Evolutionary conservation across 1,139 yeast species (phyloP).

Genomic region (Meyerozyma carpophila): DNA sequence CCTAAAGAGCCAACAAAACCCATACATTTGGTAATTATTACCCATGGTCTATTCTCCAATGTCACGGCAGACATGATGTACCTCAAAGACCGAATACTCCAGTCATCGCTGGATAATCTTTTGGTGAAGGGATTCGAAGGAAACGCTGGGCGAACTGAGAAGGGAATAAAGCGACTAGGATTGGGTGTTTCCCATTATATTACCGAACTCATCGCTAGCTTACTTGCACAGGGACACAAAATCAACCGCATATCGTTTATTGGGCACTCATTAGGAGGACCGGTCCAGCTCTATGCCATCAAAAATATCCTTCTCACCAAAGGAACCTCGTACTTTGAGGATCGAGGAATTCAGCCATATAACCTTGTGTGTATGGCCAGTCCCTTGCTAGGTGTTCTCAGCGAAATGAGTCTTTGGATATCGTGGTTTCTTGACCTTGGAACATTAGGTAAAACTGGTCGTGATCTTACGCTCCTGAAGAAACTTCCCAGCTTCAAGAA

Average conservation of each 20-base stretch:
- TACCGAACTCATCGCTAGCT: slow-evolving; percentile 10
- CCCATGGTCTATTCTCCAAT: slow-evolving; percentile 21
- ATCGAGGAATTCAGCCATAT: slow-evolving; percentile 12
- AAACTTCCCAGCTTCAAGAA: slow-evolving; percentile 12
- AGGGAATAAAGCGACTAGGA: slow-evolving; percentile 18
- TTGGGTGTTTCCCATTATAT: slow-evolving; percentile 12
- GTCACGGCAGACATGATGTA: slow-evolving; percentile 23
- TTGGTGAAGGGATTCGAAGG: slow-evolving; percentile 19
- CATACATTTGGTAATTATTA: slow-evolving; percentile 17
- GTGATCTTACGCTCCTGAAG: slow-evolving; percentile 20
- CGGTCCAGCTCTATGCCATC: slow-evolving; percentile 20
- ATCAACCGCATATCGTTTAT: slow-evolving; percentile 17
- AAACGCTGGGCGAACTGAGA: slow-evolving; percentile 22
- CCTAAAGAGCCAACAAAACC: slow-evolving; percentile 13
- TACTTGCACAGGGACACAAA: slow-evolving; percentile 5
- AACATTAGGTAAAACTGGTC: slow-evolving; percentile 22
- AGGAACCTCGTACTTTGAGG: slow-evolving; percentile 14
- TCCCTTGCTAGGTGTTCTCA: slow-evolving; percentile 20
- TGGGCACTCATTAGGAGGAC: slow-evolving; percentile 23
- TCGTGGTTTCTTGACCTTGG: slow-evolving; percentile 22
- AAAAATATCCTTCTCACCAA: slow-evolving; percentile 15
- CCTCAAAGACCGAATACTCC: slow-evolving; percentile 16
- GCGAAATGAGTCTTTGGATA: slow-evolving; percentile 20
- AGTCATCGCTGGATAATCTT: slow-evolving; percentile 12
- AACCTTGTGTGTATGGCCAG: slow-evolving; percentile 21